phyloP scores from a whole-genome alignment of 1,139 yeast genomes.

The Sugiyamaella neomexicana region DNA sequence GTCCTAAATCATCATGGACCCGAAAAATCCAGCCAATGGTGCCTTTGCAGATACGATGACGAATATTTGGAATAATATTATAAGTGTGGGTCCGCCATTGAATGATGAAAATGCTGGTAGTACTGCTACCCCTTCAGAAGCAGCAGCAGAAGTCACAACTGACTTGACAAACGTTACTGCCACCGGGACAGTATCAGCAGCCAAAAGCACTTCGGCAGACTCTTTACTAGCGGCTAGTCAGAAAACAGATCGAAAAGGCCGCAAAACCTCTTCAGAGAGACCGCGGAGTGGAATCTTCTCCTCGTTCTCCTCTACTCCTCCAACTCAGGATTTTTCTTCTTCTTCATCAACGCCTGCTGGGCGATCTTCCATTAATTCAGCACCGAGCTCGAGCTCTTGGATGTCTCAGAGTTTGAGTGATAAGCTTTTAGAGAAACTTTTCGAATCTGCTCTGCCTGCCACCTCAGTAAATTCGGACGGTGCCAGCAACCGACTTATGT shows the following conservation, averaged over 20 bases:
- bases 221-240: not conserved
- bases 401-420: slow-evolving; percentile 7
- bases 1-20: not conserved
- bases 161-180: not conserved
- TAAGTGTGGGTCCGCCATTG: slow-evolving; percentile 3
- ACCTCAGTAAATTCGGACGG: not conserved
- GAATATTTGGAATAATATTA: slow-evolving; percentile 9
- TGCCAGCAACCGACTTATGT: slow-evolving; percentile 45
- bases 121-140: not conserved
- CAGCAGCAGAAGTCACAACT: not conserved
- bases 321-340: not conserved
- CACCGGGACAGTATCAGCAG: not conserved
- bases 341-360: not conserved
- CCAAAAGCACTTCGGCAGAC: not conserved
- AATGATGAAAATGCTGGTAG: not conserved
- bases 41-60: slow-evolving; percentile 4
- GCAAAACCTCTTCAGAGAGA: not conserved
- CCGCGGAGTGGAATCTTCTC: not conserved
- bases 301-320: not conserved
- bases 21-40: not conserved
- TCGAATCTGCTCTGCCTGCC: slow-evolving; percentile 10
- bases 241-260: not conserved
- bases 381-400: slow-evolving; percentile 2
- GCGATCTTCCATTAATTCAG: not conserved
- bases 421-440: slow-evolving; percentile 1